Evolutionary conservation across 2,329 filamentous ascomycete species (phyloP).

Genomic region (Alternaria sp.): DNA sequence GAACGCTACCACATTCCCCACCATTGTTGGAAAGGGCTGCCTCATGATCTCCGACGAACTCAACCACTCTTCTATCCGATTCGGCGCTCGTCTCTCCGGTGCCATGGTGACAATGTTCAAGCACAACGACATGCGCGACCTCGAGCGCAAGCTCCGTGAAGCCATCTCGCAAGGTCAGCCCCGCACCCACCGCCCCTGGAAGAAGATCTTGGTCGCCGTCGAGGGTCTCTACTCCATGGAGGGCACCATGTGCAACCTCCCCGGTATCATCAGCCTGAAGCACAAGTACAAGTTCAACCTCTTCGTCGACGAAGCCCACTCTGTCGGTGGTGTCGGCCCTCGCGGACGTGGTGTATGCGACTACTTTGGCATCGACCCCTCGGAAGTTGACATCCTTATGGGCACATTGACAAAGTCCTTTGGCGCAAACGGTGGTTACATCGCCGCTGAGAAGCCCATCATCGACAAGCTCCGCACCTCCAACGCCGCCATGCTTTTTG

Average conservation of each 20-base stretch:
- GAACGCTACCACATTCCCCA: slow-evolving; percentile 91
- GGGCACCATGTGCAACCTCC: slow-evolving; percentile 98
- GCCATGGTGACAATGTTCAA: slow-evolving; percentile 96
- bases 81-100: slow-evolving; percentile 90
- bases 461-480: slow-evolving; percentile 88
- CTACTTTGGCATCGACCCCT: slow-evolving; percentile 90
- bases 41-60: slow-evolving; percentile 96
- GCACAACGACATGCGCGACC: slow-evolving; percentile 91
- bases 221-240: slow-evolving; percentile 99
- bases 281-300: slow-evolving; percentile 96
- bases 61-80: slow-evolving; percentile 96
- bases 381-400: slow-evolving; percentile 94
- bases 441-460: slow-evolving; percentile 86
- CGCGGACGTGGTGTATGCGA: slow-evolving; percentile 92
- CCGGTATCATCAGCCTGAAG: slow-evolving; percentile 84
- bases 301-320: slow-evolving; percentile 96
- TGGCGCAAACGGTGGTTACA: slow-evolving; percentile 95
- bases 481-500: slow-evolving; percentile 85
- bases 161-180: slow-evolving; percentile 96
- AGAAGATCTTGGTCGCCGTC: slow-evolving; percentile 96
- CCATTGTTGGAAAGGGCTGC: slow-evolving; percentile 89
- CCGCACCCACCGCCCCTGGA: slow-evolving; percentile 98
- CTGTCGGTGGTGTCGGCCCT: slow-evolving; percentile 89
- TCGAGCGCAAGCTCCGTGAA: slow-evolving; percentile 86
- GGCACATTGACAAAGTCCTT: slow-evolving; percentile 98